A percentile compares a stretch with the other conserved stretches of the same genome.
Evolutionary conservation across 495 filamentous ascomycete species (phyloP).

Genomic region (Gamarada debralockiae): DNA sequence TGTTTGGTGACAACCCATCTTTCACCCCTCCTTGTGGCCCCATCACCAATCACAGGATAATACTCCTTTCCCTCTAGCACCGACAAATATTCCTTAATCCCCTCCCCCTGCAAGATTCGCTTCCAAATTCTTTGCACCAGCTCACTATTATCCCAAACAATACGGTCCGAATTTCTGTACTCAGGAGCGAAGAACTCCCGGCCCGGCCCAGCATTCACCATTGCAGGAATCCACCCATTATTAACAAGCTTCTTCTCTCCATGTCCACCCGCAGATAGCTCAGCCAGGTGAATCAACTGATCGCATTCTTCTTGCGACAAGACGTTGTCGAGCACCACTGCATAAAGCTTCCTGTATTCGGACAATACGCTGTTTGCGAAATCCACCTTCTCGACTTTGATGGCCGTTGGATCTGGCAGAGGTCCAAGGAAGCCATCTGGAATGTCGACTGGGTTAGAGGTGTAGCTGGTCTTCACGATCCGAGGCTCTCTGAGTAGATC

Average conservation of each 20-base stretch:
- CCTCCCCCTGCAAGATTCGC: constrained; percentile 30
- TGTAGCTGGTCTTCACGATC: constrained; percentile 26
- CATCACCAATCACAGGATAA: not conserved
- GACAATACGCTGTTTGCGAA: constrained; percentile 47
- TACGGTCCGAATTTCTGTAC: constrained; percentile 61
- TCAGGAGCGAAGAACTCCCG: constrained; percentile 50
- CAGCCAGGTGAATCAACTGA: constrained; percentile 51
- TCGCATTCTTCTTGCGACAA: constrained; percentile 58
- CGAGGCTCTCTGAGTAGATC: not conserved
- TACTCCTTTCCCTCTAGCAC: constrained; percentile 15
- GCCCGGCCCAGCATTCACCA: constrained; percentile 66
- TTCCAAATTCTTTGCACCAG: constrained; percentile 59
- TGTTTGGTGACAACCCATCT: constrained; percentile 46
- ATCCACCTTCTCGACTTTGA: constrained; percentile 41
- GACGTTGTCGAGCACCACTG: constrained; percentile 33
- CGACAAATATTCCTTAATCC: constrained; percentile 21
- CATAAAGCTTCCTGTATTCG: constrained; percentile 47
- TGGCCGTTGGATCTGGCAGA: constrained; percentile 19
- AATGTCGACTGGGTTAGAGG: constrained; percentile 27
- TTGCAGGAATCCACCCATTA: constrained; percentile 54
- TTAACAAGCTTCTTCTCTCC: constrained; percentile 17
- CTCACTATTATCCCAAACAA: constrained; percentile 65
- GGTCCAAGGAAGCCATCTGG: constrained; percentile 29
- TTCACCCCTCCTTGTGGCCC: constrained; percentile 24
- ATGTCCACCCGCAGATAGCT: constrained; percentile 36